Conservation (phyloP, 768 basidiomycete species). For the Aureoboletus auriporus region DNA sequence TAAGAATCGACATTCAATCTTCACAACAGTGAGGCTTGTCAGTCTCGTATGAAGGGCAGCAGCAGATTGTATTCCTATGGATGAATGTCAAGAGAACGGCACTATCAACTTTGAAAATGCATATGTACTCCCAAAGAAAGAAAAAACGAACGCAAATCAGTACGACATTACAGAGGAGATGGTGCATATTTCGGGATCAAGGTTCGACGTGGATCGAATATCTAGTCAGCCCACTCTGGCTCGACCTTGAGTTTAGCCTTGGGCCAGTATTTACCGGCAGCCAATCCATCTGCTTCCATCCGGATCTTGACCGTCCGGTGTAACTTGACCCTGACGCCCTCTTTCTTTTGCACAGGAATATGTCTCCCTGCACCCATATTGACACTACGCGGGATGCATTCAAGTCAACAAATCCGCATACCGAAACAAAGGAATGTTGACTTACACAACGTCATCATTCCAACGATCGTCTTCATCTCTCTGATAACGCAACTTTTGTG, state of each 20-base stretch:
- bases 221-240: constrained; percentile 40
- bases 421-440: neutral
- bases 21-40: too few relatives aligned
- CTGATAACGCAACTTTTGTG: constrained; percentile 30
- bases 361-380: constrained; percentile 41
- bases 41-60: too few relatives aligned
- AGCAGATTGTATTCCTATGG: too few relatives aligned
- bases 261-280: constrained; percentile 36
- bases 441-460: constrained; percentile 17
- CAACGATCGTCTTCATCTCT: constrained; percentile 19
- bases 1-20: too few relatives aligned
- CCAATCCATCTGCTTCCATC: constrained; percentile 44
- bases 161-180: neutral
- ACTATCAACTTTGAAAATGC: too few relatives aligned
- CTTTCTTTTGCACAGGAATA: constrained; percentile 35
- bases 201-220: neutral
- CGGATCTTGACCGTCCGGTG: constrained; percentile 48
- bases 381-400: constrained; percentile 5
- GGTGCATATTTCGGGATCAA: neutral
- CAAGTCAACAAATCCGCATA: constrained; percentile 1
- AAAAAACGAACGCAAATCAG: neutral
- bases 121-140: too few relatives aligned
- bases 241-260: constrained; percentile 34
- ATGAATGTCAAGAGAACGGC: too few relatives aligned
- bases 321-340: constrained; percentile 40